Evolutionary conservation across 108 stramenopile genomes (phyloP).

Genomic region (Fragilaria radians): DNA sequence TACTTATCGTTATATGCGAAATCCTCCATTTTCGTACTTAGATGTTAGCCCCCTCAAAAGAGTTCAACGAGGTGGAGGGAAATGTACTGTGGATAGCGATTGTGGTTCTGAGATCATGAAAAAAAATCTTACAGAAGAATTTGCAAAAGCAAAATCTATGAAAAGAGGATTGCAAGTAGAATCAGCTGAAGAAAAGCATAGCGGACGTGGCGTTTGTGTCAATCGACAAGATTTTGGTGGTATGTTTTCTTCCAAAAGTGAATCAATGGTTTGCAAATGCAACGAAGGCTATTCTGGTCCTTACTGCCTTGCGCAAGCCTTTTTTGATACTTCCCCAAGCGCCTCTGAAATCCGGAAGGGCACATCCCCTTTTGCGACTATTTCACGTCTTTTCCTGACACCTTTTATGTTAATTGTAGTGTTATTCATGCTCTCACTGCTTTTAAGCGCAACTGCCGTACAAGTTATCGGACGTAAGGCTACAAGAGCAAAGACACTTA

Average conservation of each 20-base stretch:
- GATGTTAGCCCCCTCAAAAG: slow-evolving; percentile 59
- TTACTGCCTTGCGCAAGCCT: slow-evolving; percentile 58
- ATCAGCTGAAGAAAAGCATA: neutral
- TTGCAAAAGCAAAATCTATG: slow-evolving; percentile 5
- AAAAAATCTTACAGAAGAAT: slow-evolving; percentile 19
- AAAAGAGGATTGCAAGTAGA: slow-evolving; percentile 2
- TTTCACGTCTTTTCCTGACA: slow-evolving; percentile 16
- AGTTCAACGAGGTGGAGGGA: slow-evolving; percentile 72
- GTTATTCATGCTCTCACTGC: neutral
- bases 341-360: slow-evolving; percentile 26
- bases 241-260: slow-evolving; percentile 7
- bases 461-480: neutral
- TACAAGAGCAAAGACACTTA: neutral
- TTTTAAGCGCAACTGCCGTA: neutral
- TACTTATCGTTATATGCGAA: slow-evolving; percentile 71
- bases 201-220: slow-evolving; percentile 22
- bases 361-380: slow-evolving; percentile 15
- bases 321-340: slow-evolving; percentile 56
- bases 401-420: slow-evolving; percentile 18
- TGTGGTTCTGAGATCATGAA: slow-evolving; percentile 55
- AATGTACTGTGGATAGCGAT: slow-evolving; percentile 58
- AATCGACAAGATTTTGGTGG: slow-evolving; percentile 12
- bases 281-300: slow-evolving; percentile 75
- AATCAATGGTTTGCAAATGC: slow-evolving; percentile 57
- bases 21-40: slow-evolving; percentile 63